A percentile compares a stretch with the other conserved stretches of the same genome.
These are phyloP conservation scores for Trypanosoma vivax DNA, from an alignment of 208 protist species.

Conservation along the genomic window DNA sequence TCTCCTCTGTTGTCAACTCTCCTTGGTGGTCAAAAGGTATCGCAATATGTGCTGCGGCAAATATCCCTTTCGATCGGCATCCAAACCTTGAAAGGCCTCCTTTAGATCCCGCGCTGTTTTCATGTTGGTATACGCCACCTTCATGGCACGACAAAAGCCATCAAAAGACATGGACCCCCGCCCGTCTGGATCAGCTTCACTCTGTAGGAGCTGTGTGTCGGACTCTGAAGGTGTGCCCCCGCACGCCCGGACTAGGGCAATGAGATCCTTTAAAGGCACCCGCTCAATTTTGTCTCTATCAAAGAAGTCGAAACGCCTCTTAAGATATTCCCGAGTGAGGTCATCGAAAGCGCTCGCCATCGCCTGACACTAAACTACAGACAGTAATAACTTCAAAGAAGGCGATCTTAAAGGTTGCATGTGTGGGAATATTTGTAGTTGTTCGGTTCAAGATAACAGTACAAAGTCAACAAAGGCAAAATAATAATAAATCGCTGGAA, in stretches of 20 bases:
- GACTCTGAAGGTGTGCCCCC: slow-evolving; percentile 64
- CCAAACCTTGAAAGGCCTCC: slow-evolving; percentile 92
- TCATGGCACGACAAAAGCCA: slow-evolving; percentile 66
- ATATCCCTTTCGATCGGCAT: slow-evolving; percentile 89
- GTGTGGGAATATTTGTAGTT: too few relatives aligned
- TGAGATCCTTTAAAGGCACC: slow-evolving; percentile 41
- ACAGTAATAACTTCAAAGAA: background rate
- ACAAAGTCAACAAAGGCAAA: background rate
- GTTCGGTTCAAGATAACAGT: background rate
- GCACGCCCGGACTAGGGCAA: slow-evolving; percentile 61
- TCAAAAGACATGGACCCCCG: slow-evolving; percentile 71
- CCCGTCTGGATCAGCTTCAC: slow-evolving; percentile 50
- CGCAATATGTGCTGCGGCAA: slow-evolving; percentile 91
- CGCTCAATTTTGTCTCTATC: slow-evolving; percentile 78
- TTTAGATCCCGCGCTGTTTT: slow-evolving; percentile 64
- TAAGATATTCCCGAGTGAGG: slow-evolving; percentile 42
- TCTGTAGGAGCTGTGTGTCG: slow-evolving; percentile 41
- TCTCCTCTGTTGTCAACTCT: slow-evolving; percentile 89
- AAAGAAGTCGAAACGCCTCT: slow-evolving; percentile 62
- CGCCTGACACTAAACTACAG: background rate
- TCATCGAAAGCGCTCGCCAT: slow-evolving; percentile 35
- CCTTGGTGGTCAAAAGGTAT: slow-evolving; percentile 92
- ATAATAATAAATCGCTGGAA: background rate
- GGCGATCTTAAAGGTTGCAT: slow-evolving; percentile 4
- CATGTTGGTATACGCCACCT: slow-evolving; percentile 47